Evolutionary conservation across 1,139 yeast species (phyloP).

Genomic region (Yamadazyma atlantica): DNA sequence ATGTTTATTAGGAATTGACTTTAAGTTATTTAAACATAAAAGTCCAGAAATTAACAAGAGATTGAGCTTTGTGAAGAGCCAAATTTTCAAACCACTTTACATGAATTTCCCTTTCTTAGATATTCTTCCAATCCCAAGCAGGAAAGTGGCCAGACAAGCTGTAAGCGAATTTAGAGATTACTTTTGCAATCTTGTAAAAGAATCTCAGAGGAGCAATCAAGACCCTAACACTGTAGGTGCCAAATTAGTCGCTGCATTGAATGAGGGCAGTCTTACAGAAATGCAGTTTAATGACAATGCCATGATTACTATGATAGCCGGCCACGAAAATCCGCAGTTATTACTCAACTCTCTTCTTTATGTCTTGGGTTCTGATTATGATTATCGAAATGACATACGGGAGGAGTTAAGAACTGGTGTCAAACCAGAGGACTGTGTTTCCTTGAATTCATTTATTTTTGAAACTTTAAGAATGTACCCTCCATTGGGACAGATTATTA

Average conservation of each 20-base stretch:
- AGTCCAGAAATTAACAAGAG: conserved; percentile 36
- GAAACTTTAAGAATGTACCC: conserved; percentile 57
- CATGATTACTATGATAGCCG: conserved; percentile 58
- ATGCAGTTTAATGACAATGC: conserved; percentile 56
- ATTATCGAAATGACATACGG: conserved; percentile 37
- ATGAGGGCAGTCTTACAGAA: conserved; percentile 34
- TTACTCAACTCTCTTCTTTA: conserved; percentile 50
- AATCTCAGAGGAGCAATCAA: conserved; percentile 8
- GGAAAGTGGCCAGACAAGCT: conserved; percentile 43
- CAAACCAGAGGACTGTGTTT: conserved; percentile 13
- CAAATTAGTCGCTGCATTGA: conserved; percentile 37
- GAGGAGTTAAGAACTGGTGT: conserved; percentile 18
- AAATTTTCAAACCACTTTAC: conserved; percentile 56
- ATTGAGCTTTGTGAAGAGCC: conserved; percentile 46
- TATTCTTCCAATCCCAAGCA: conserved; percentile 47
- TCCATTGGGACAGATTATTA: conserved; percentile 59
- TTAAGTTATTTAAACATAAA: conserved; percentile 25
- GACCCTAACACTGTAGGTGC: conserved; percentile 21
- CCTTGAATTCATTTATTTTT: conserved; percentile 35
- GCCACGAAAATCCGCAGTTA: conserved; percentile 64
- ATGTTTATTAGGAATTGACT: conserved; percentile 50
- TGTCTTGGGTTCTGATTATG: conserved; percentile 40
- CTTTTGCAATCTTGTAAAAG: conserved; percentile 21
- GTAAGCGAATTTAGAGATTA: conserved; percentile 43
- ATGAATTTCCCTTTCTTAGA: conserved; percentile 58